phyloP scores from a whole-genome alignment of 139 green algal species.

The Picochlorum sp. region DNA sequence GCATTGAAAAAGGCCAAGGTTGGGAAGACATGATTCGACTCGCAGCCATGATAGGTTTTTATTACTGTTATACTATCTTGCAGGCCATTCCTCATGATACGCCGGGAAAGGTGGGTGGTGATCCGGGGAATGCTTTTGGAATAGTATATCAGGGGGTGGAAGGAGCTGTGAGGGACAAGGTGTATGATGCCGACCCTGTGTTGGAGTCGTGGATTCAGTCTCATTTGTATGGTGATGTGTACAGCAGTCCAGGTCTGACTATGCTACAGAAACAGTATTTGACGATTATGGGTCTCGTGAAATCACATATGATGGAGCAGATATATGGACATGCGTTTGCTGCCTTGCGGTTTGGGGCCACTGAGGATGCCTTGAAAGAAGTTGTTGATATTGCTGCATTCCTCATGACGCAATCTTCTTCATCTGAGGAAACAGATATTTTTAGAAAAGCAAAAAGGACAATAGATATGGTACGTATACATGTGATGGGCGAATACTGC shows the following conservation, averaged over 20 bases:
- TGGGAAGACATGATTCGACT: not conserved
- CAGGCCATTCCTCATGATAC: conserved; percentile 32
- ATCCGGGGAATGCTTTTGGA: conserved; percentile 53
- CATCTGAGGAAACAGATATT: not conserved
- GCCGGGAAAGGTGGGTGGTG: conserved; percentile 43
- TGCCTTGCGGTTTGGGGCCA: conserved; percentile 38
- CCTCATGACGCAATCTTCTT: not conserved
- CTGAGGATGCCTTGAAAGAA: conserved; percentile 18
- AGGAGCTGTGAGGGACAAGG: conserved; percentile 36
- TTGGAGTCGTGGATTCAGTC: conserved; percentile 47
- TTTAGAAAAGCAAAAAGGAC: conserved; percentile 1
- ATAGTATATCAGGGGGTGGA: conserved; percentile 46
- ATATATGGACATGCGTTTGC: conserved; percentile 50
- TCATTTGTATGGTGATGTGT: conserved; percentile 60
- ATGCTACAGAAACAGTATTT: conserved; percentile 49
- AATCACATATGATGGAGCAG: conserved; percentile 54
- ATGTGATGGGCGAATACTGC: too few species aligned
- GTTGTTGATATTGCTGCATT: conserved; percentile 24
- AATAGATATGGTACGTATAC: not conserved
- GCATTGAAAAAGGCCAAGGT: conserved; percentile 37
- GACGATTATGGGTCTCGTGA: conserved; percentile 34
- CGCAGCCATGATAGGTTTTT: not conserved
- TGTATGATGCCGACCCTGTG: conserved; percentile 39
- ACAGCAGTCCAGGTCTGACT: conserved; percentile 39
- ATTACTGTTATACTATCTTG: not conserved